Conservation (phyloP, 1,284 basidiomycete species). For the Ceratobasidium sp. region DNA sequence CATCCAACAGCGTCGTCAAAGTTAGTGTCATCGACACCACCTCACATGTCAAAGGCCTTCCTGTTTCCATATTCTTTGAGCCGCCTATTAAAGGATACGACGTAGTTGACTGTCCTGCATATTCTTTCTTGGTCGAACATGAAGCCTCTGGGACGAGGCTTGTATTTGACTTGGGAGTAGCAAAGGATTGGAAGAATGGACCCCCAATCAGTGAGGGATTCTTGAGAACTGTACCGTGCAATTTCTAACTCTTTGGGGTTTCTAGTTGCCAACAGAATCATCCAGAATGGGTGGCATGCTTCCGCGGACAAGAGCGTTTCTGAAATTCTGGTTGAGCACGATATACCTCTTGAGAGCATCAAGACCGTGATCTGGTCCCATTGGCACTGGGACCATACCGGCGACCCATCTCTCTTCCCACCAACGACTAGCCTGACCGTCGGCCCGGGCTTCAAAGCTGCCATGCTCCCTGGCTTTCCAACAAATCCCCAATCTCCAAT, state of each 20-base stretch:
- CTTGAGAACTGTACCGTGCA: neutral
- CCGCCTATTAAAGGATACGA: constrained; percentile 4
- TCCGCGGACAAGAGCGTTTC: constrained; percentile 9
- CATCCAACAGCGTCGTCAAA: neutral
- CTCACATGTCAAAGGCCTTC: constrained; percentile 20
- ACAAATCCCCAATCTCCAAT: constrained; percentile 14
- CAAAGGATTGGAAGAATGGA: constrained; percentile 25
- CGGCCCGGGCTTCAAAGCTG: constrained; percentile 28
- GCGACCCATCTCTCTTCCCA: constrained; percentile 30
- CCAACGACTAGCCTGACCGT: constrained; percentile 21
- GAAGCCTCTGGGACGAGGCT: constrained; percentile 15
- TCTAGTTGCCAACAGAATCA: constrained; percentile 1
- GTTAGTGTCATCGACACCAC: constrained; percentile 31
- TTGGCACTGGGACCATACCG: constrained; percentile 32
- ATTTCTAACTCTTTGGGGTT: neutral
- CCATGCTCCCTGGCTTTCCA: constrained; percentile 24
- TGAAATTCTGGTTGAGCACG: constrained; percentile 13
- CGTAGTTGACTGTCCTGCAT: neutral
- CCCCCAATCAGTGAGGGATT: constrained; percentile 2
- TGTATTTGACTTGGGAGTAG: constrained; percentile 19
- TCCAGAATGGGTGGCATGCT: neutral
- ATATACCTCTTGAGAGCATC: constrained; percentile 19
- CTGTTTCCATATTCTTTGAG: neutral
- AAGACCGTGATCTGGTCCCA: constrained; percentile 25
- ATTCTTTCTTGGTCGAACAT: constrained; percentile 18